Evolutionary conservation across 2,329 filamentous ascomycete genomes (phyloP).

Genomic region (Alternaria triticina): DNA sequence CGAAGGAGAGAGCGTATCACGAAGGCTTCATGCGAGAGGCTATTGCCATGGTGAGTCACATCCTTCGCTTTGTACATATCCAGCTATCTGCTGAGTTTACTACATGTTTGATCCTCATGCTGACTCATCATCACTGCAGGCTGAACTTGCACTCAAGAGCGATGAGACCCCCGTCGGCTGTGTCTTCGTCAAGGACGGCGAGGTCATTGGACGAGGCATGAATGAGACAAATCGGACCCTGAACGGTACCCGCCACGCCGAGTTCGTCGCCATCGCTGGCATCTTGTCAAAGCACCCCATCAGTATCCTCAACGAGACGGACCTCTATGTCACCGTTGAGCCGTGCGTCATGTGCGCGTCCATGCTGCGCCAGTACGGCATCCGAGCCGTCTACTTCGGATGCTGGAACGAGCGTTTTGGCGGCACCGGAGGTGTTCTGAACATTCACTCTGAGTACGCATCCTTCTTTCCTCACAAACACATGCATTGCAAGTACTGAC

Average conservation of each 20-base stretch:
- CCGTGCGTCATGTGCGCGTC: conserved; percentile 99
- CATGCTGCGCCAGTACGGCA: conserved; percentile 83
- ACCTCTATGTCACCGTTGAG: conserved; percentile 96
- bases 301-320: conserved; percentile 72
- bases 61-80: conserved; percentile 6
- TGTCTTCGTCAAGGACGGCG: conserved; percentile 81
- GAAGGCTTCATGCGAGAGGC: conserved; percentile 82
- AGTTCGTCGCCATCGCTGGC: conserved; percentile 83
- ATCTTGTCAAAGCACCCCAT: conserved; percentile 70
- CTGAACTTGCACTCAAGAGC: conserved; percentile 76
- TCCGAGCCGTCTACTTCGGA: conserved; percentile 91
- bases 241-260: conserved; percentile 86
- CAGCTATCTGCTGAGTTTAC: background rate
- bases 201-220: conserved; percentile 88
- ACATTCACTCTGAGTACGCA: conserved; percentile 73
- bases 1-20: conserved; percentile 56
- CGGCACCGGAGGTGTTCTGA: conserved; percentile 91
- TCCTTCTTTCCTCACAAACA: background rate
- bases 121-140: conserved; percentile 59
- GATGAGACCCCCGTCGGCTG: conserved; percentile 98
- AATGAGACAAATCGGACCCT: conserved; percentile 77
- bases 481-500: conserved; percentile 13
- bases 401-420: conserved; percentile 97
- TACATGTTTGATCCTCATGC: conserved; percentile 8
- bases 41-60: conserved; percentile 73